Evolutionary conservation across 768 basidiomycete species (phyloP), one percentile per base, ranked within the genome.

Genomic region (Daedaleopsis sinensis): DNA sequence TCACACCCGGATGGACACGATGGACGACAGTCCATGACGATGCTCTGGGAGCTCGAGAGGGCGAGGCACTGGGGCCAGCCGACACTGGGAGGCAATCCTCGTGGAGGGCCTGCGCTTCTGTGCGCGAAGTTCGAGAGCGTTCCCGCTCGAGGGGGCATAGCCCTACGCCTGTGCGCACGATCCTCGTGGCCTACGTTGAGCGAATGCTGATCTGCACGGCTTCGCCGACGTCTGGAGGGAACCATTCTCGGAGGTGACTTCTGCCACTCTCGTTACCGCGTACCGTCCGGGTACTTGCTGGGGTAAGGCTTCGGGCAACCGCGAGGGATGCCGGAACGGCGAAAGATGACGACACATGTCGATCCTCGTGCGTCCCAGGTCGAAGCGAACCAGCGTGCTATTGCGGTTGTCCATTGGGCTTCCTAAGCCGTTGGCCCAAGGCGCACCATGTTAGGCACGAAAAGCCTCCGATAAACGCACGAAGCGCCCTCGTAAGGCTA

Each of bases 401-500:
- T 55, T 37, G 57, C 51, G 42, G 50, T 55, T 39, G 36, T 37
- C 52, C 21, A 42, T 54, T 16, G 32, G 35, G 57, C 62, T 37
- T 58, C 49, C 62, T 58, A 50, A 46, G 57, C 57, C 48, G 44
- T 56, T 55, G 57, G 44, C 48, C 49, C 48, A 58, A 55, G 48
- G 19, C 62, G 54, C 54, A 21, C 57, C 60, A 52, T 50, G 7
- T 15, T 35, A 54, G 47, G 55, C 52, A 46, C 60, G 50, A 59
- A 51, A 55, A 47, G 52, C 52, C 44, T 51, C 37, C 66, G 63
- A 64, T 62, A 59, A 43, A 59, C 50, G 55, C 60, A 39, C 13
- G 38, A 59, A 52, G 57, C 63, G 39, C 42, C 57, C 66, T 67
- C 63, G 66, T 57, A 37, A 47, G 42, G 37, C 58, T 15, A 39